phyloP scores from a whole-genome alignment of 441 rosid genomes.

The Arabidopsis lyrata region DNA sequence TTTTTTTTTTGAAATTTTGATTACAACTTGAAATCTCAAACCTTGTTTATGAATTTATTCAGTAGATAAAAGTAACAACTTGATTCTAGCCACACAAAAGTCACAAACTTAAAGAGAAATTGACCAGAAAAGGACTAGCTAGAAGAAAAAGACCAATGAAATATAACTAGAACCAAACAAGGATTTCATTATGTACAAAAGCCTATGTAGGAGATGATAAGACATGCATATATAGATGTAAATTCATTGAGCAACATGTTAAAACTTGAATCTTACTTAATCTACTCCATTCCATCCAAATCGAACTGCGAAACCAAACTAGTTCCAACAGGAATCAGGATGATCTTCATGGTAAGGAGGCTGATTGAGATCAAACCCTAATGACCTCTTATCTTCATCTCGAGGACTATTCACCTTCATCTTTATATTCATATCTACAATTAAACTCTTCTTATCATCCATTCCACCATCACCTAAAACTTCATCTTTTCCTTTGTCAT shows the following conservation, averaged over 20 bases:
- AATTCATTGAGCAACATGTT: constrained; percentile 1
- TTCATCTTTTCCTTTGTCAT: constrained; percentile 13
- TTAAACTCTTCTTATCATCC: background rate
- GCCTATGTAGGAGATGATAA: constrained; percentile 32
- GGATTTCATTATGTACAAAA: constrained; percentile 19
- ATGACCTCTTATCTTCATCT: constrained; percentile 30
- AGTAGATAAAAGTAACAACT: background rate
- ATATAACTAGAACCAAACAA: constrained; percentile 16
- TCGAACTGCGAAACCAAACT: background rate
- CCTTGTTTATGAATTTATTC: background rate
- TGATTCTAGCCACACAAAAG: background rate
- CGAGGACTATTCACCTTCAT: constrained; percentile 19
- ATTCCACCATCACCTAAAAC: background rate
- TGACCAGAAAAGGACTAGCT: background rate
- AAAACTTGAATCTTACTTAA: constrained; percentile 2
- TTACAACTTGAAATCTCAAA: background rate
- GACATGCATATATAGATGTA: constrained; percentile 16
- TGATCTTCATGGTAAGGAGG: constrained; percentile 38
- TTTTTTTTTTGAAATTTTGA: background rate
- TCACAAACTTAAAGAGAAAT: background rate
- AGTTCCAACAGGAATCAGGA: constrained; percentile 10
- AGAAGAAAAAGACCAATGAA: constrained; percentile 1
- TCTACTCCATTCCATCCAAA: background rate
- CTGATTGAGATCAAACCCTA: constrained; percentile 43
- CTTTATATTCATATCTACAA: constrained; percentile 28